Evolutionary conservation across 345 rosid genomes (phyloP), one percentile per base, ranked within the genome.

Genomic region (Heritiera fomes): DNA sequence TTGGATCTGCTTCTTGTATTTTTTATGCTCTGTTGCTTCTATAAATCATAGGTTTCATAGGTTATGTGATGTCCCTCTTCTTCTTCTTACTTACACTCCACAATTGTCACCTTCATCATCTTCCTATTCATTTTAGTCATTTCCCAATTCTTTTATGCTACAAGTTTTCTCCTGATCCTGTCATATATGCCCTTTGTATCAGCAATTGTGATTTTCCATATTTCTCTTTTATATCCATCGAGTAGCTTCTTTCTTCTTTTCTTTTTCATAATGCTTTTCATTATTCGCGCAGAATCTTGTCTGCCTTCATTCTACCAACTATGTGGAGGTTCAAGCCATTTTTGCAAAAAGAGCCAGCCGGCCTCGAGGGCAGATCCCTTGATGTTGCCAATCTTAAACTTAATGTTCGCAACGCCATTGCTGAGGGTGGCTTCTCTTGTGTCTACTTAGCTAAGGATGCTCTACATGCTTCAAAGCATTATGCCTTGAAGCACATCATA

Each of bases 291-390:
- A 87, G 90, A 63, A 67, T 66, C 81, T 64, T 79, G 79, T 47
- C 67, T 30, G n/a, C 70, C 61, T 73, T 41, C 32, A 47, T 79
- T 60, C 69, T 71, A 70, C 66, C 76, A 75, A 84, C 71, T 59
- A 94, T 97, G 99, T 97, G 99, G 99, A 94, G 92, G 87, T 91
- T 97, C 84, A 97, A 97, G 80, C 87, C 91, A 1, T 93, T 97
- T 81, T 73, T 83, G 80, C 98, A 90, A 70, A 97, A 94, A 80
- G 99, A 97, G 77, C 89, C 91, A 32, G 80, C 86, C 6, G 96
- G 98, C 67, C 98, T 97, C 0, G 99, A 94, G 84, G 99, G 99
- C n/a, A 91, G 95, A 53, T 73, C 78, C 72, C 69, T 97, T 1
- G 99, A 97, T 66, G 87, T 97, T 71, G 98, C 93, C 73, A 91